Evolutionary conservation across 2,329 filamentous ascomycete genomes (phyloP).

Genomic region (Alternaria triticimaculans): DNA sequence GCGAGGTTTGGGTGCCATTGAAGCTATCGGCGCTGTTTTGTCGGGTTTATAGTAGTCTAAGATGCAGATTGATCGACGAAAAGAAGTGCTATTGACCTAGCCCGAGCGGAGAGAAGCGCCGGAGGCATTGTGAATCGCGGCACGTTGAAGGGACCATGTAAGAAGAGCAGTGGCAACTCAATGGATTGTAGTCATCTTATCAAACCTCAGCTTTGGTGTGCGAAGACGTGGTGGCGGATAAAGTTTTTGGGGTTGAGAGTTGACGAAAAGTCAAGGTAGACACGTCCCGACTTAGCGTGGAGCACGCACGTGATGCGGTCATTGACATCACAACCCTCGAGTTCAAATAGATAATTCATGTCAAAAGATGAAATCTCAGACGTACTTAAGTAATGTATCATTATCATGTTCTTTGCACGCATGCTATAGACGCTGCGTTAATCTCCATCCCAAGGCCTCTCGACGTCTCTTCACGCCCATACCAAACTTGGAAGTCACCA

Average conservation of each 20-base stretch:
- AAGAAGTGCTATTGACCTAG: not conserved
- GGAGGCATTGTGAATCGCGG: not conserved
- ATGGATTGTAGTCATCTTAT: not conserved
- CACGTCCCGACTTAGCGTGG: not conserved
- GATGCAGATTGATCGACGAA: not conserved
- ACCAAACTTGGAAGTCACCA: not conserved
- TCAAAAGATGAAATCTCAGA: not conserved
- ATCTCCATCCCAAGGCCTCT: not conserved
- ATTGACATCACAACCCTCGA: not conserved
- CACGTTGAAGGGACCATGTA: not conserved
- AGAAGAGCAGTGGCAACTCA: not conserved
- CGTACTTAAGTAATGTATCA: not conserved
- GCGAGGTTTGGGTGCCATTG: constrained; percentile 25
- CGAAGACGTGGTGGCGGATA: not conserved
- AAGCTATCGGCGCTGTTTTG: not conserved
- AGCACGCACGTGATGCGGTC: not conserved
- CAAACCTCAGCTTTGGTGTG: not conserved
- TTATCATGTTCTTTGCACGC: not conserved
- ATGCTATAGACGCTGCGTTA: not conserved
- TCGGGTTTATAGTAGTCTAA: not conserved
- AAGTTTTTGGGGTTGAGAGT: not conserved
- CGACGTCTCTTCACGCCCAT: not conserved
- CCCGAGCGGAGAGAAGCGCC: not conserved
- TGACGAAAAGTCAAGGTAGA: not conserved
- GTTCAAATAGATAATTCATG: not conserved